Evolutionary conservation across 805 yeast species (phyloP), one percentile per base, ranked within the genome.

Genomic region (Sporopachydermia lactativora): DNA sequence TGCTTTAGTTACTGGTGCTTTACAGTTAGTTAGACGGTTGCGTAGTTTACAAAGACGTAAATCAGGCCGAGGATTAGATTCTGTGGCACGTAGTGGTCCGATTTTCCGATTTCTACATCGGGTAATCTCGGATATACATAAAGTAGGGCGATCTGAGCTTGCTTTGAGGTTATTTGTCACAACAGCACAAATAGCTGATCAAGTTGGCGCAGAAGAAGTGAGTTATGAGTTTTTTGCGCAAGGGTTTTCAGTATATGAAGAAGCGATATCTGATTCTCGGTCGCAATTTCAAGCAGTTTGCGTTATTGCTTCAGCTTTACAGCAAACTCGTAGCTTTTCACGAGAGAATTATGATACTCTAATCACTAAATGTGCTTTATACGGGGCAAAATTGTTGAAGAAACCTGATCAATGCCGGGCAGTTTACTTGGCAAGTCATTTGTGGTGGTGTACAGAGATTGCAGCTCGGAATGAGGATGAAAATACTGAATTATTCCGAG

Each of bases 361-460:
- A 48, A 85, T 88, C 39, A 81, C 94, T 13, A 81, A 86, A 55
- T 71, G 88, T 38, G 85, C 96, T 1, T 62, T 88, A 38, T 84
- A 85, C 52, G 94, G 95, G 3, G 83, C 95, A 11, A 84, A 83
- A 57, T 66, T 92, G 39, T 66, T 89, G 52, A 85, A 83, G 57
- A 89, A 89, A 57, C 86, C 92, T 28, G 97, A 89, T 52, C 98
- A 92, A 58, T 88, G 96, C 57, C 73, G 96, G 13, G 78, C 95
- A 0, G 94, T 86, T 4, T 84, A 81, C 54, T 60, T 74, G 40
- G 88, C 95, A 36, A 77, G 95, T 1, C 96, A 92, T 59, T 61
- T 92, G 39, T 92, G 96, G 96, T 83, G 94, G 92, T 81, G 89
- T 52, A 75, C 79, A 17, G 86, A 81, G 44, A 69, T 67, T 14